These are phyloP conservation scores for Epichloe gansuensis DNA, from an alignment of 2,329 filamentous ascomycete genomes.

Conservation along the genomic window DNA sequence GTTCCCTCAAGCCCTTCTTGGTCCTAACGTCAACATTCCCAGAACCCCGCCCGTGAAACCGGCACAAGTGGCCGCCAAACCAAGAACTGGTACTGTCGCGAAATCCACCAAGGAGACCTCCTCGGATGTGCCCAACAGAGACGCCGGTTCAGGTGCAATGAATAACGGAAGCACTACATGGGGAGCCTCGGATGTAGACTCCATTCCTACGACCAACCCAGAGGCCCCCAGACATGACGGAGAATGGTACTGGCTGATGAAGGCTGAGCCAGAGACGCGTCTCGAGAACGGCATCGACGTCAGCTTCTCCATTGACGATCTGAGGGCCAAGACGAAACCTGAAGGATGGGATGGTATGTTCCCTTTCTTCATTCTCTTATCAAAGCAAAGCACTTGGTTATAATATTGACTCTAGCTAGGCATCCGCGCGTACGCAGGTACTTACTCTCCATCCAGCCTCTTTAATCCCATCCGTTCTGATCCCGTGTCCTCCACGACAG, in stretches of 20 bases:
- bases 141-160: background rate
- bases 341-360: constrained; percentile 83
- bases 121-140: background rate
- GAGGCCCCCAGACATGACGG: constrained; percentile 28
- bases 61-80: background rate
- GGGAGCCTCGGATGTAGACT: constrained; percentile 19
- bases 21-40: background rate
- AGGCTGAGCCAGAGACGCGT: constrained; percentile 78
- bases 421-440: constrained; percentile 38
- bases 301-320: constrained; percentile 86
- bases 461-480: background rate
- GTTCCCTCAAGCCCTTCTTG: no score
- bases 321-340: constrained; percentile 57
- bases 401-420: constrained; percentile 18
- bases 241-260: constrained; percentile 64
- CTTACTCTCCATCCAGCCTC: background rate
- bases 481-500: background rate
- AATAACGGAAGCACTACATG: constrained; percentile 10
- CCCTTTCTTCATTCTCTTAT: background rate
- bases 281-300: constrained; percentile 81
- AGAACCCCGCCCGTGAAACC: background rate
- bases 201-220: constrained; percentile 25
- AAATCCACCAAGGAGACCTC: background rate
- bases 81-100: background rate
- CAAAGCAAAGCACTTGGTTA: background rate